phyloP scores from a whole-genome alignment of 1,284 basidiomycete species.

The Cryptococcus sp. region DNA sequence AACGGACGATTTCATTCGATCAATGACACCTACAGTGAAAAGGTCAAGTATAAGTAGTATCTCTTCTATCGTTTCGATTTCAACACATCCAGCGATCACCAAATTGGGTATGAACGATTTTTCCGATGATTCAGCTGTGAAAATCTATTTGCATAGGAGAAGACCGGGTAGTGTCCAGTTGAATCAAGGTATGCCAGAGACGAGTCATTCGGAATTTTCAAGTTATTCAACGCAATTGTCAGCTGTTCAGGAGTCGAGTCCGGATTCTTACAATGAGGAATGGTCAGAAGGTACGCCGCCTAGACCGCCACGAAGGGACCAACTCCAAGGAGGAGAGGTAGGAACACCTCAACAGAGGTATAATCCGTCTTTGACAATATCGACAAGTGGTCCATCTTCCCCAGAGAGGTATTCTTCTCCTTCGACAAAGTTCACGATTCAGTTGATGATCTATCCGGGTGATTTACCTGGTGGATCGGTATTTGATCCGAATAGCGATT shows the following conservation, averaged over 20 bases:
- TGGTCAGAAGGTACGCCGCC: constrained; percentile 4
- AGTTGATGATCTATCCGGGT: constrained; percentile 75
- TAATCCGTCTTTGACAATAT: constrained; percentile 51
- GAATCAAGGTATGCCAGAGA: constrained; percentile 14
- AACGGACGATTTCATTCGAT: constrained; percentile 16
- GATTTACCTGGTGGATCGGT: constrained; percentile 90
- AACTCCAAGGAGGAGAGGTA: neutral
- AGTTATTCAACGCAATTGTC: constrained; percentile 13
- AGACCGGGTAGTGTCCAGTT: constrained; percentile 34
- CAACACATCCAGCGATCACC: constrained; percentile 87
- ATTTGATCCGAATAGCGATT: constrained; percentile 86
- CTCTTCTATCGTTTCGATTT: constrained; percentile 80
- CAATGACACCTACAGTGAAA: constrained; percentile 71
- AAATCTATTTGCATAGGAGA: constrained; percentile 78
- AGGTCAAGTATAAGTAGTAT: constrained; percentile 89
- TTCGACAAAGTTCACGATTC: constrained; percentile 75
- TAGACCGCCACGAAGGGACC: neutral
- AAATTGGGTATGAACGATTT: constrained; percentile 94
- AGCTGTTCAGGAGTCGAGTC: constrained; percentile 8
- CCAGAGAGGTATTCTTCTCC: constrained; percentile 72
- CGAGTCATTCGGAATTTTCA: constrained; percentile 9
- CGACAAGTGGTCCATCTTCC: constrained; percentile 52
- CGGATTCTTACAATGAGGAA: constrained; percentile 2
- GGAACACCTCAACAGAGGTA: constrained; percentile 39
- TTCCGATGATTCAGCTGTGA: constrained; percentile 92